Base-by-base conservation (phyloP, 805 yeast genomes). In the Ogataea angusta region DNA sequence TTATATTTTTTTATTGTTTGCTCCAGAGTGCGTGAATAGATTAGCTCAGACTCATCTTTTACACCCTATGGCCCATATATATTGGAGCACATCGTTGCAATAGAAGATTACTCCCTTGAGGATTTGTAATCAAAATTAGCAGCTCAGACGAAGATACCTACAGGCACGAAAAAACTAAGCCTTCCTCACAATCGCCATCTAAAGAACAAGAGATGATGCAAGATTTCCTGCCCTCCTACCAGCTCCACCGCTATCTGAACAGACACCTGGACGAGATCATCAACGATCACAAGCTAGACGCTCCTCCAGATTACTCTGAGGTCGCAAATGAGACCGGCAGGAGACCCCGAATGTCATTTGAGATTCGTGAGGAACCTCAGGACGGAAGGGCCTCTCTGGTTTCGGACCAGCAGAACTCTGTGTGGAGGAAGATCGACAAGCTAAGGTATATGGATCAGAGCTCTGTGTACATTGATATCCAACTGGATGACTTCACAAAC, bases 401-500 rank as follows among this genome's bases (percentile, higher is more conserved):
- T 10, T 38, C 46, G 7, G 41, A 34, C 21, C 30, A 26, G 26
- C 13, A 34, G 27, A 40, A 41, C 25, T 48, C 54, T 6, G 29
- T 51, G 12, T 47, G 51, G 49, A 10, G 16, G 22, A 37, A 34
- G 16, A 36, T 47, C 10, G 48, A 49, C 32, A 30, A 29, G 8
- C 44, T 44, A 6, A 27, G 23, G 9, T 48, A 46, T 22, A 13
- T 49, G 16, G 14, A 18, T 10, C 49, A 47, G 18, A 37, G 36
- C 21, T 43, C 42, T 32, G 52, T 66, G 5, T 42, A 42, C 8
- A 59, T 67, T 12, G 49, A 53, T 24, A 67, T 69, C 42, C 51
- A 44, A 6, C 48, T 64, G 2, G 51, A 53, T n/a, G 43, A 53
- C 27, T 42, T 34, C 36, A 19, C 43, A 4, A 36, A 40, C 10